phyloP scores from a whole-genome alignment of 2,329 filamentous ascomycete species.

The Neophaeococcomyces mojaviensis region DNA sequence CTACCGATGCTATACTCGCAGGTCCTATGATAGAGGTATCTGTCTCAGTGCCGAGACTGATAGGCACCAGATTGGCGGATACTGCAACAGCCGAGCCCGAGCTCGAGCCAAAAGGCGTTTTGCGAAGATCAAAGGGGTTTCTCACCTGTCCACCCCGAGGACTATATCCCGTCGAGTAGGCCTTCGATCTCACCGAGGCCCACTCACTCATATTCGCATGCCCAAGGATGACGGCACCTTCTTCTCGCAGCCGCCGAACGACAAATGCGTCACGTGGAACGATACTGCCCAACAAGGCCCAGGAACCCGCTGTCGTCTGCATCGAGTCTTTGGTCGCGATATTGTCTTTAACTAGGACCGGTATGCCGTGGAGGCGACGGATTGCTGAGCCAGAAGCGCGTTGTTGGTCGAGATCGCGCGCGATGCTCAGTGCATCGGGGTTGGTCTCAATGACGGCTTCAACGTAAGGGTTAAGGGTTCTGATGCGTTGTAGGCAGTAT shows the following conservation, averaged over 20 bases:
- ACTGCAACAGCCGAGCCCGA: slow-evolving; percentile 29
- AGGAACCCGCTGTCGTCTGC: slow-evolving; percentile 25
- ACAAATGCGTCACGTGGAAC: slow-evolving; percentile 19
- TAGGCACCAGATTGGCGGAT: slow-evolving; percentile 32
- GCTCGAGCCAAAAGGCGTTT: slow-evolving; percentile 10
- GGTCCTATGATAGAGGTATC: slow-evolving; percentile 29
- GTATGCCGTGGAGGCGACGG: slow-evolving; percentile 29
- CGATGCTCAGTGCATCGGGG: slow-evolving; percentile 21
- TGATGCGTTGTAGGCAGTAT: slow-evolving; percentile 2
- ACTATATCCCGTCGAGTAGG: slow-evolving; percentile 46
- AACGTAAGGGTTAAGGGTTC: slow-evolving; percentile 21
- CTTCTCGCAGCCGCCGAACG: slow-evolving; percentile 20
- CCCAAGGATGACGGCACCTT: slow-evolving; percentile 27
- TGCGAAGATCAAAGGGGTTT: slow-evolving; percentile 41
- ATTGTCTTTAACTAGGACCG: slow-evolving; percentile 29
- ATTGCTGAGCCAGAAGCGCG: slow-evolving; percentile 18
- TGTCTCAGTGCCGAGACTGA: slow-evolving; percentile 23
- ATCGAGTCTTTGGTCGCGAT: slow-evolving; percentile 24
- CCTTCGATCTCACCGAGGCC: slow-evolving; percentile 16
- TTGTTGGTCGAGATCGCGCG: slow-evolving; percentile 23
- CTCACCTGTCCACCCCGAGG: slow-evolving; percentile 57
- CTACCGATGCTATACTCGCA: slow-evolving; percentile 12
- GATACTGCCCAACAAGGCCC: slow-evolving; percentile 19
- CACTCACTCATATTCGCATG: slow-evolving; percentile 26
- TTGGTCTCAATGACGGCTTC: slow-evolving; percentile 26